Base-by-base conservation (phyloP, 345 rosid species). In the Conringia planisiliqua region DNA sequence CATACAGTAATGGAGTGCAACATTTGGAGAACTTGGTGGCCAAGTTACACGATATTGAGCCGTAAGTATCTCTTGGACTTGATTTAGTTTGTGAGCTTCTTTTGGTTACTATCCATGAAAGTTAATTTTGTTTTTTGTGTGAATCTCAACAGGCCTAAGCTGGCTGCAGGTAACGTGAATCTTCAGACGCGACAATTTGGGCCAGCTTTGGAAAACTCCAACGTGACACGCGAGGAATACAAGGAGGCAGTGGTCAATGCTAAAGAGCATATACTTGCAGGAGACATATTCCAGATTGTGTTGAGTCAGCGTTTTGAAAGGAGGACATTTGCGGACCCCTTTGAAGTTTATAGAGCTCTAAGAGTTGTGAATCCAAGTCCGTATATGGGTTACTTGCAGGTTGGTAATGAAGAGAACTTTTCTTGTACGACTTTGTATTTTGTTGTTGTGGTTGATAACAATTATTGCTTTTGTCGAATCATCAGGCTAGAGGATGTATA, bases 281-380 rank as follows among this genome's bases (percentile, higher is more conserved):
- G 97, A 70, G 96, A 91, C 79, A 91, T 92, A 29, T 94, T 90
- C 82, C 97, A 87, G 86, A 85, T 91, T 14, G 90, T 91, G 40
- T 63, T 90, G 52, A 94, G 97, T 65, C 98, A 94, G 46, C 85
- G 97, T 44, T 94, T 94, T 74, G 97, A 94, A 68, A 83, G 96
- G 12, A 79, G 88, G 60, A 94, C 98, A 30, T 91, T 86, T 78
- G 96, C 97, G 10, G 93, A 91, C 66, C 97, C 97, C 1, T 91
- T 94, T 70, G 92, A 91, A 84, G 81, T 94, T 29, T 94, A 91
- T 61, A 85, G 98, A 73, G 96, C 98, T 47, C 68, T 94, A 62
- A 85, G 96, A 82, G 77, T 90, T 57, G 95, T 91, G 52, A 94
- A 94, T 82, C 97, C 98, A 7, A 94, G 97, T 82, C 97, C 96